Percentiles rank a stretch among this genome's conserved stretches.
phyloP scores from a whole-genome alignment of 164 flowering plant species.

The Dillenia turbinata region DNA sequence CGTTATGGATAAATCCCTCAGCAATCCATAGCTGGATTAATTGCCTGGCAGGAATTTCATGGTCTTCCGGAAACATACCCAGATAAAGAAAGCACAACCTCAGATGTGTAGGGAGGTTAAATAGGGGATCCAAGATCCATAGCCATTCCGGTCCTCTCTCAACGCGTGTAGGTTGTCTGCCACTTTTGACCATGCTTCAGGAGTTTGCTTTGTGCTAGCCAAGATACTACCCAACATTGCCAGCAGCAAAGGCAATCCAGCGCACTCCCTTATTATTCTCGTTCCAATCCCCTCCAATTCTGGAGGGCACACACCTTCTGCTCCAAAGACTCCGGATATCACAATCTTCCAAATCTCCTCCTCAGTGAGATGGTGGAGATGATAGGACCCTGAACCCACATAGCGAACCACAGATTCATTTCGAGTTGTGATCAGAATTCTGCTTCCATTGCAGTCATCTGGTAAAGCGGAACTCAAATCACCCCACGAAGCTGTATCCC shows the following conservation, averaged over 20 bases:
- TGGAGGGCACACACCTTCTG: neutral
- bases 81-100: slow-evolving; percentile 12
- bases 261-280: neutral
- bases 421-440: slow-evolving; percentile 8
- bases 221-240: slow-evolving; percentile 4
- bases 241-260: slow-evolving; percentile 12
- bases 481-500: slow-evolving; percentile 10
- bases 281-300: neutral
- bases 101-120: slow-evolving; percentile 3
- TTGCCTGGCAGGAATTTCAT: slow-evolving; percentile 1
- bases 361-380: neutral
- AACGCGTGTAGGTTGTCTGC: neutral
- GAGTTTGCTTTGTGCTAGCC: neutral
- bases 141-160: neutral
- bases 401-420: neutral
- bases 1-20: slow-evolving; percentile 10
- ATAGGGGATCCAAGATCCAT: neutral
- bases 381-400: neutral
- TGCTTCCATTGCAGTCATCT: neutral
- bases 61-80: slow-evolving; percentile 6
- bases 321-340: neutral
- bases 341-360: slow-evolving; percentile 10
- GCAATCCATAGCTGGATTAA: slow-evolving; percentile 13
- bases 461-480: slow-evolving; percentile 6
- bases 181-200: neutral